Conservation (phyloP, 768 basidiomycete species). For the Suillus sp. region DNA sequence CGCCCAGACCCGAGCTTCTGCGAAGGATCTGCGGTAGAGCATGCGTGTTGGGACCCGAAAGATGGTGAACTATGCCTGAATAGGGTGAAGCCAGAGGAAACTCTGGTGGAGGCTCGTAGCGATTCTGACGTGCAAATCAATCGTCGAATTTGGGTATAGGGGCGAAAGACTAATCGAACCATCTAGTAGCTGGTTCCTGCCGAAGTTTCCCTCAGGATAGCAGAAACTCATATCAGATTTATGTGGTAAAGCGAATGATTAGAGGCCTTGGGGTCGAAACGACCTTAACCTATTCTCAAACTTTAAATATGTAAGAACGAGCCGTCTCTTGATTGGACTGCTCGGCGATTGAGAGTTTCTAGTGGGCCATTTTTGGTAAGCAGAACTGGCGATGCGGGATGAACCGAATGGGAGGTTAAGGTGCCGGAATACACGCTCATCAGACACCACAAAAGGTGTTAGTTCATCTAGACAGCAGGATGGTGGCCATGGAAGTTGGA, state of each 20-base stretch:
- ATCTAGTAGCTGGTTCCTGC: conserved; percentile 93
- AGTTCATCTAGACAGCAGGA: conserved; percentile 89
- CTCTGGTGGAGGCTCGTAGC: conserved; percentile 95
- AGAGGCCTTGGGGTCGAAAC: conserved; percentile 88
- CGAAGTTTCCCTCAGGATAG: too few relatives aligned
- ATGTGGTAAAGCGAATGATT: conserved; percentile 87
- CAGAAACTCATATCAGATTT: too few relatives aligned
- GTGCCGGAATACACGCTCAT: conserved; percentile 84
- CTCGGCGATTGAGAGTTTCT: conserved; percentile 64
- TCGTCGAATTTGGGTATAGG: conserved; percentile 95
- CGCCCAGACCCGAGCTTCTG: conserved; percentile 74
- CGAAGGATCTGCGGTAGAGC: conserved; percentile 79
- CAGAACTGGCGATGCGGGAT: conserved; percentile 74
- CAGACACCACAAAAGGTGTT: conserved; percentile 86
- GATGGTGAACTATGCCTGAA: too few relatives aligned
- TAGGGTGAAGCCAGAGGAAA: too few relatives aligned
- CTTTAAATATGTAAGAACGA: conserved; percentile 65
- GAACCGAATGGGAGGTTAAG: conserved; percentile 76
- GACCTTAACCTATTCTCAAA: conserved; percentile 84
- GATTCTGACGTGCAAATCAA: conserved; percentile 97
- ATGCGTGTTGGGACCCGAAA: conserved; percentile 87
- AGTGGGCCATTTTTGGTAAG: conserved; percentile 77
- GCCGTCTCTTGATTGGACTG: conserved; percentile 52
- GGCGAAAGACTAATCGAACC: conserved; percentile 96
- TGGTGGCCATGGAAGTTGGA: conserved; percentile 86